Conservation (phyloP, 805 yeast species). For the Priceomyces fermenticarens region DNA sequence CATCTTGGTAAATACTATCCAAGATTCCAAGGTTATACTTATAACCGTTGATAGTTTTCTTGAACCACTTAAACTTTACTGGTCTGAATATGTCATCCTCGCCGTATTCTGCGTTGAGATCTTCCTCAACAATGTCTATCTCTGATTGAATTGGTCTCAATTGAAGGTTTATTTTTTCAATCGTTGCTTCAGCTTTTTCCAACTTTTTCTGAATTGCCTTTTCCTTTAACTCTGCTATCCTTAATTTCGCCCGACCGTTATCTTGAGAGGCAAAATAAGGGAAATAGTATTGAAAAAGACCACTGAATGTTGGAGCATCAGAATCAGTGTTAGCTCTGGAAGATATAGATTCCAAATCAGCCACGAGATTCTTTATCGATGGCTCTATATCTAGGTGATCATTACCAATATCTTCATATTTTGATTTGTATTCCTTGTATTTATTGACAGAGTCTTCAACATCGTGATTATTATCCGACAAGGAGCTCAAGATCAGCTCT, state of each 20-base stretch:
- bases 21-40: constrained; percentile 60
- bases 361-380: constrained; percentile 9
- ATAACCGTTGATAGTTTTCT: constrained; percentile 62
- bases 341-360: constrained; percentile 18
- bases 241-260: too few species aligned
- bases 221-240: background rate
- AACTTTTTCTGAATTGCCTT: background rate
- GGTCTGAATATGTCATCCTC: constrained; percentile 65
- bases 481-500: constrained; percentile 45
- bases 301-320: constrained; percentile 19
- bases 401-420: constrained; percentile 20
- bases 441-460: constrained; percentile 69
- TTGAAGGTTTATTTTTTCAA: constrained; percentile 15
- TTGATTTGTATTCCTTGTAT: constrained; percentile 48
- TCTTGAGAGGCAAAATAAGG: constrained; percentile 1
- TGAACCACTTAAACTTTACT: constrained; percentile 46
- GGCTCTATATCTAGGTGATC: background rate
- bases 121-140: constrained; percentile 13
- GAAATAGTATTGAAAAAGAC: constrained; percentile 24
- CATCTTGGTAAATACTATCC: constrained; percentile 55
- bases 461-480: constrained; percentile 71
- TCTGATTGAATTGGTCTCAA: constrained; percentile 12
- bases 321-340: constrained; percentile 3
- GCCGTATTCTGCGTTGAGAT: constrained; percentile 45
- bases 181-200: constrained; percentile 3